These are phyloP conservation scores for Venturia carpophila DNA, from an alignment of 2,329 filamentous ascomycete genomes.

Conservation along the genomic window DNA sequence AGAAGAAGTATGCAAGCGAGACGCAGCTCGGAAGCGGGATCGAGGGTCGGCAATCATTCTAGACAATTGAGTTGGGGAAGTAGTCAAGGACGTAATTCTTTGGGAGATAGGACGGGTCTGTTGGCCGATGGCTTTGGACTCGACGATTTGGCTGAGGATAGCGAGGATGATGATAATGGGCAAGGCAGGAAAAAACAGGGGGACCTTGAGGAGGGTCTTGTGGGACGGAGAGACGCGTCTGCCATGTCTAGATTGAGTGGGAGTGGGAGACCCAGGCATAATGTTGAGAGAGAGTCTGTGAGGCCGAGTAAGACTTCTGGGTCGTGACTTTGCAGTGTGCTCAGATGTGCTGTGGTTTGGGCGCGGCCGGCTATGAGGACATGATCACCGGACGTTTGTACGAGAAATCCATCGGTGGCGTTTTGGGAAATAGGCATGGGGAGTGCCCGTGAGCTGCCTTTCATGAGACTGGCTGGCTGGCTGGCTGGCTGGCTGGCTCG, in stretches of 20 bases:
- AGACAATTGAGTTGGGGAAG: conserved; percentile 51
- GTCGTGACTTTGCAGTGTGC: no score
- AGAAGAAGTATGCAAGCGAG: conserved; percentile 88
- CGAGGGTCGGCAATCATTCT: conserved; percentile 46
- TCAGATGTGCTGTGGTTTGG: no score
- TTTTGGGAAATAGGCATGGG: neutral
- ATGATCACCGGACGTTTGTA: neutral
- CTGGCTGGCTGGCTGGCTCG: neutral
- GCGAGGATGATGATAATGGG: conserved; percentile 31
- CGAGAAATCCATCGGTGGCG: neutral
- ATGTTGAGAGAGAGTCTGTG: conserved; percentile 7
- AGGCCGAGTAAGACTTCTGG: conserved; percentile 11
- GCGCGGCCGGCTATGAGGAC: neutral
- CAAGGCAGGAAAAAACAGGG: neutral
- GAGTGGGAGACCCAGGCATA: conserved; percentile 17
- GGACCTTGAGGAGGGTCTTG: conserved; percentile 17
- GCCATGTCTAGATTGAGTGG: conserved; percentile 15
- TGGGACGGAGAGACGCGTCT: neutral
- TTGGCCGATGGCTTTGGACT: conserved; percentile 72
- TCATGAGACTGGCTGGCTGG: neutral
- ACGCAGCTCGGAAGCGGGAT: conserved; percentile 50
- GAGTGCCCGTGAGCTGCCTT: neutral
- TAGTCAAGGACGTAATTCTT: conserved; percentile 25
- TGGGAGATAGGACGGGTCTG: conserved; percentile 66
- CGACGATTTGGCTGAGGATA: conserved; percentile 68